These are phyloP conservation scores for Solanum arcanum DNA, from an alignment of 257 asterid species.

Conservation along the genomic window DNA sequence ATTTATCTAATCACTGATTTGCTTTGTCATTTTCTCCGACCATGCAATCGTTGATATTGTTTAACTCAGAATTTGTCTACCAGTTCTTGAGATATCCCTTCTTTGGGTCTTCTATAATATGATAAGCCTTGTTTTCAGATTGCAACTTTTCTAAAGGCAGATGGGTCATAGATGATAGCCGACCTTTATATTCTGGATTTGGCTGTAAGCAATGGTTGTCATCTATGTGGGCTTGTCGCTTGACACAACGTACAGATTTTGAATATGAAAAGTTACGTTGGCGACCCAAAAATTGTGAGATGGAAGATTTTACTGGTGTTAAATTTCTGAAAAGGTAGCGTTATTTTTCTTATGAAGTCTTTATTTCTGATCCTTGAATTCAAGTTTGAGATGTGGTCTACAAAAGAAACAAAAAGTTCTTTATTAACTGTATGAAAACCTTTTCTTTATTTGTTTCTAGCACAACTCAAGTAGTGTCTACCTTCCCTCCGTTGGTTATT, in stretches of 20 bases:
- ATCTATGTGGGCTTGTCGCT: constrained; percentile 94
- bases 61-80: neutral
- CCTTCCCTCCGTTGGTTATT: neutral
- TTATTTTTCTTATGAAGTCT: neutral
- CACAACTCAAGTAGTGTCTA: neutral
- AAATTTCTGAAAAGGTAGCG: constrained; percentile 56
- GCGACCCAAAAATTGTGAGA: constrained; percentile 62
- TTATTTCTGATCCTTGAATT: neutral
- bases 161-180: constrained; percentile 57
- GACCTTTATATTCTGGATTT: constrained; percentile 75
- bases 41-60: neutral
- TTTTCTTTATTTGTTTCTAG: neutral
- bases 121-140: constrained; percentile 22
- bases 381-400: neutral
- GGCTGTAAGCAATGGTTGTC: constrained; percentile 93
- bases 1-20: neutral
- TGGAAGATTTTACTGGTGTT: constrained; percentile 58
- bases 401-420: neutral
- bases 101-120: neutral
- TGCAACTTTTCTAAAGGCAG: constrained; percentile 72
- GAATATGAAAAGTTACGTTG: constrained; percentile 80
- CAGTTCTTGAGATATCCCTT: neutral
- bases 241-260: constrained; percentile 82
- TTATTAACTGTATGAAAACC: neutral
- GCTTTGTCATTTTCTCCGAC: neutral